Conservation (phyloP, 1,284 basidiomycete genomes). For the Moesziomyces antarcticus region DNA sequence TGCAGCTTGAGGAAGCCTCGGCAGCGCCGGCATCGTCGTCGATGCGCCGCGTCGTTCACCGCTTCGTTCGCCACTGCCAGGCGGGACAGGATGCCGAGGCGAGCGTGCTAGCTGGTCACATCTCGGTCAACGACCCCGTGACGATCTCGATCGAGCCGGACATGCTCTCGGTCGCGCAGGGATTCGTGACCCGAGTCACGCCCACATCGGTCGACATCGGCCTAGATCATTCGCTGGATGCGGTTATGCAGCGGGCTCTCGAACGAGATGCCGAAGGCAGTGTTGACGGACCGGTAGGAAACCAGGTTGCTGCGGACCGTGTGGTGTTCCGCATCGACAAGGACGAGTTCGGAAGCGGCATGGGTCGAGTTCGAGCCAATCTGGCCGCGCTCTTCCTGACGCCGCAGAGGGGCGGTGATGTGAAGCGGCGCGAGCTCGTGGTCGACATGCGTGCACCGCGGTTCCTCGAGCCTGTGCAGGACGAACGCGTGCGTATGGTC, state of each 20-base stretch:
- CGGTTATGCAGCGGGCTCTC: conserved; percentile 39
- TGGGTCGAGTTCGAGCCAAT: conserved; percentile 88
- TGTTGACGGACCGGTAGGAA: conserved; percentile 1
- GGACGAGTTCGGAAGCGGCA: conserved; percentile 87
- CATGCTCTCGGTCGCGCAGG: conserved; percentile 83
- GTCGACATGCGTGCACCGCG: conserved; percentile 82
- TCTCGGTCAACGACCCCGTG: conserved; percentile 82
- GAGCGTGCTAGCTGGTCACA: conserved; percentile 79
- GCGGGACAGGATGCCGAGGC: conserved; percentile 53
- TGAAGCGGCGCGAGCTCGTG: conserved; percentile 76
- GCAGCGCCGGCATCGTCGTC: conserved; percentile 3
- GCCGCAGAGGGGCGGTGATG: conserved; percentile 70
- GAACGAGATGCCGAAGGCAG: conserved; percentile 6
- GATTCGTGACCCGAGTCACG: conserved; percentile 81
- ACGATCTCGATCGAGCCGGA: conserved; percentile 83
- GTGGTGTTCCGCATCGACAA: conserved; percentile 88
- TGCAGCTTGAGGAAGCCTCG: neutral
- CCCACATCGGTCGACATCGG: conserved; percentile 78
- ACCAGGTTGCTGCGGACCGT: conserved; percentile 11
- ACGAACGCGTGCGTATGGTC: neutral
- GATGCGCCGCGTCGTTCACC: conserved; percentile 73
- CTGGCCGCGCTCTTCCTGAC: conserved; percentile 86
- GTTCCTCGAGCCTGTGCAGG: conserved; percentile 69
- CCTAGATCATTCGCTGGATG: conserved; percentile 80
- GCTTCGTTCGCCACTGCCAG: conserved; percentile 72